phyloP scores from a whole-genome alignment of 768 basidiomycete species.

The Clitopilus hobsonii region DNA sequence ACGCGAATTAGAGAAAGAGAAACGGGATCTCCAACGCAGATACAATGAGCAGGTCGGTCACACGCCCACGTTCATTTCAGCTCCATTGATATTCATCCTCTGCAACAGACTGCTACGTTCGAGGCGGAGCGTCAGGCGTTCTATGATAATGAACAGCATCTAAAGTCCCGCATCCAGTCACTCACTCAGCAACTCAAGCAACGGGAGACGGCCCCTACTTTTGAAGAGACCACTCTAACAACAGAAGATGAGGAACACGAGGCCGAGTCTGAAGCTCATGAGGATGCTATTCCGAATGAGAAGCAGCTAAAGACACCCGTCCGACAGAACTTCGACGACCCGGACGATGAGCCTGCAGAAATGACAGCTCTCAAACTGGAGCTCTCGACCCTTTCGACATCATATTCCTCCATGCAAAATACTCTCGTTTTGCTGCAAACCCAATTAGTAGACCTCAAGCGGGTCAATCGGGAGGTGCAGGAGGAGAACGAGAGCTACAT shows the following conservation, averaged over 20 bases:
- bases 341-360: slow-evolving; percentile 77
- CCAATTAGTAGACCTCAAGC: slow-evolving; percentile 82
- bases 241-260: slow-evolving; percentile 20
- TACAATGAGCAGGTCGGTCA: slow-evolving; percentile 81
- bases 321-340: slow-evolving; percentile 53
- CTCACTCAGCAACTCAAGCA: slow-evolving; percentile 65
- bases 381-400: slow-evolving; percentile 81
- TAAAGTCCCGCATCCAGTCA: slow-evolving; percentile 85
- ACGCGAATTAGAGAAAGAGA: slow-evolving; percentile 86
- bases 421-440: slow-evolving; percentile 81
- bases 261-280: slow-evolving; percentile 34
- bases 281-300: slow-evolving; percentile 15
- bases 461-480: slow-evolving; percentile 82
- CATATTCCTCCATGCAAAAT: slow-evolving; percentile 77
- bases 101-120: slow-evolving; percentile 77
- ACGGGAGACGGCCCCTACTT: slow-evolving; percentile 30
- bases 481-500: slow-evolving; percentile 98
- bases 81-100: too few relatives aligned
- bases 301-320: slow-evolving; percentile 15
- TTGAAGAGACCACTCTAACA: slow-evolving; percentile 17
- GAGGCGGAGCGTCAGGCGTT: slow-evolving; percentile 91
- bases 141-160: slow-evolving; percentile 91
- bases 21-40: slow-evolving; percentile 72
- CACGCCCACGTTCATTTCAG: slow-evolving; percentile 5
- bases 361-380: slow-evolving; percentile 82